Conservation (phyloP, 2,329 filamentous ascomycete species). For the Xylaria polymorpha region DNA sequence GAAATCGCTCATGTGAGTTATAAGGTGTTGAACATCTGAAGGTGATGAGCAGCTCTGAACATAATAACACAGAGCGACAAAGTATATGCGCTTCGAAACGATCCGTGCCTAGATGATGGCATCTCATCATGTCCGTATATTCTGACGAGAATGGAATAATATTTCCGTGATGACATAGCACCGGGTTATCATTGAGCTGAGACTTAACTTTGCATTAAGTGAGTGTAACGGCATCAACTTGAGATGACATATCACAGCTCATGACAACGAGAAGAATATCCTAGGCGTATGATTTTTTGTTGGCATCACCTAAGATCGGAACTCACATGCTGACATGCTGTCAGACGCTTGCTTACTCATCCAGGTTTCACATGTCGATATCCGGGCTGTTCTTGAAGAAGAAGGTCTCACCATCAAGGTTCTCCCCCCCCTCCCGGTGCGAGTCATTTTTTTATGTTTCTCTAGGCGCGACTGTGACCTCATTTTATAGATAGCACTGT, state of each 20-base stretch:
- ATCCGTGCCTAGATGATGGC: not conserved
- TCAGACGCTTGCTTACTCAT: slow-evolving; percentile 21
- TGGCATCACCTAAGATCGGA: not conserved
- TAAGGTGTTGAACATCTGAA: not conserved
- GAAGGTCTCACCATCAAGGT: not conserved
- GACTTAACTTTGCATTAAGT: not conserved
- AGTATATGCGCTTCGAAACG: not conserved
- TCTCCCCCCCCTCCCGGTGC: not conserved
- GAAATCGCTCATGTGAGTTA: not conserved
- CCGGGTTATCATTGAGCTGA: not conserved
- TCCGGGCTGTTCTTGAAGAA: slow-evolving; percentile 1
- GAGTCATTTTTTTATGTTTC: not conserved
- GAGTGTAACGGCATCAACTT: not conserved
- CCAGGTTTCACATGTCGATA: slow-evolving; percentile 23
- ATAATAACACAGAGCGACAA: not conserved
- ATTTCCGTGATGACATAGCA: not conserved
- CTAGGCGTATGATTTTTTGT: not conserved
- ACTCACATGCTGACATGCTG: slow-evolving; percentile 2
- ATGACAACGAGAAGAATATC: no score
- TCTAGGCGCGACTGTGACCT: slow-evolving; percentile 5
- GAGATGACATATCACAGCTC: no score
- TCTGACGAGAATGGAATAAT: not conserved
- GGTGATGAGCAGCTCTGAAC: not conserved
- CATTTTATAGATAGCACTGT: slow-evolving; percentile 4
- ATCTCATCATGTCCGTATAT: not conserved